A percentile compares a stretch with the other conserved stretches of the same genome.
phyloP scores from a whole-genome alignment of 345 rosid genomes.

The Raphanus sativus region DNA sequence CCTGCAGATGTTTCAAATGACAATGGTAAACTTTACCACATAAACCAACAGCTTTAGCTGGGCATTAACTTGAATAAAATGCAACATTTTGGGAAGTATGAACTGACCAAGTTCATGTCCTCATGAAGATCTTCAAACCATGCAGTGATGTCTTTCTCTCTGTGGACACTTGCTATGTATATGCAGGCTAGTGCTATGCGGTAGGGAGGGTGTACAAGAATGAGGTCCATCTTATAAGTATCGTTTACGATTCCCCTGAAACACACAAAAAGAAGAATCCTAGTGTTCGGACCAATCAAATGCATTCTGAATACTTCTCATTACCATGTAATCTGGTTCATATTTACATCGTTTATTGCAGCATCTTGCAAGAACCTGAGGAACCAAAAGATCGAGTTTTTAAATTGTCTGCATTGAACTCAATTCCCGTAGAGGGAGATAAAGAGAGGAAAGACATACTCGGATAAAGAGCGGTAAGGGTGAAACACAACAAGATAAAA shows the following conservation, averaged over 20 bases:
- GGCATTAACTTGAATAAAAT: not conserved
- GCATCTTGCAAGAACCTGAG: slow-evolving; percentile 81
- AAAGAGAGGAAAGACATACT: slow-evolving; percentile 52
- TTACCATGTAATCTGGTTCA: slow-evolving; percentile 85
- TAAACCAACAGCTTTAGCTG: not conserved
- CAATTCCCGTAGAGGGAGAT: too few species aligned
- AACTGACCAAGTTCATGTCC: slow-evolving; percentile 88
- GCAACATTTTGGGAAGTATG: slow-evolving; percentile 3
- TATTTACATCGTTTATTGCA: slow-evolving; percentile 57
- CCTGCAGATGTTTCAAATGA: slow-evolving; percentile 32
- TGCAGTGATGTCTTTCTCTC: slow-evolving; percentile 74
- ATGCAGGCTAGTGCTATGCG: slow-evolving; percentile 87
- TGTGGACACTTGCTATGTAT: slow-evolving; percentile 70
- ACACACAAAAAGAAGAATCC: not conserved
- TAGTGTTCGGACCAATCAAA: slow-evolving; percentile 1
- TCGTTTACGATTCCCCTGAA: slow-evolving; percentile 88
- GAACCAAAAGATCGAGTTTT: not conserved
- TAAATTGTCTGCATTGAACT: too few species aligned
- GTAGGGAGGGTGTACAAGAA: slow-evolving; percentile 87
- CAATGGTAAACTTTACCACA: not conserved
- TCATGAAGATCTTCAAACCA: slow-evolving; percentile 97
- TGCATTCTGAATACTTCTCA: too few species aligned
- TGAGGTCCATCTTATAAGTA: slow-evolving; percentile 93
- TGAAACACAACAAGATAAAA: slow-evolving; percentile 93
- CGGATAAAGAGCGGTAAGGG: slow-evolving; percentile 83